phyloP scores from a whole-genome alignment of 1,284 basidiomycete species.

The Cryptococcus depauperatus region DNA sequence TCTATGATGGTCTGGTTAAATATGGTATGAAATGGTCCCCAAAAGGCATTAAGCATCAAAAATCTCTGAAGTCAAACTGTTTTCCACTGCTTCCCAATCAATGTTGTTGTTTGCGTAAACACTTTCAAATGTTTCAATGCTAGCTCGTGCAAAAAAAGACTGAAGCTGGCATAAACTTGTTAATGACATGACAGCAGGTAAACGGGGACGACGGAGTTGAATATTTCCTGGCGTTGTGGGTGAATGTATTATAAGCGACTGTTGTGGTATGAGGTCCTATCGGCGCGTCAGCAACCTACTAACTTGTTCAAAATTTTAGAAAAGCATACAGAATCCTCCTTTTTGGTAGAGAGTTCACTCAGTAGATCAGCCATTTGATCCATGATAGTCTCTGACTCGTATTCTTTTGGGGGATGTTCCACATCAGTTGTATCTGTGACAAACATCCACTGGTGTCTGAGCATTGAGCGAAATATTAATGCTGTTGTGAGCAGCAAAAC shows the following conservation, averaged over 20 bases:
- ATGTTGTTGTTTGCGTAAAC: conserved; percentile 64
- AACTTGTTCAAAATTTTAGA: background rate
- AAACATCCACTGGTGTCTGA: conserved; percentile 97
- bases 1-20: no score
- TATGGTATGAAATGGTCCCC: no score
- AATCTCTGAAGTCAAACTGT: conserved; percentile 69
- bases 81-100: conserved; percentile 81
- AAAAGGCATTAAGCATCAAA: conserved; percentile 58
- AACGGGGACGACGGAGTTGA: conserved; percentile 60
- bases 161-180: conserved; percentile 71
- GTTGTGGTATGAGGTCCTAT: background rate
- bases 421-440: conserved; percentile 96
- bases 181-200: conserved; percentile 60
- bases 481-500: background rate
- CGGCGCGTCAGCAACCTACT: background rate
- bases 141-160: conserved; percentile 79
- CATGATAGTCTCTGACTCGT: conserved; percentile 76
- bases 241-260: background rate
- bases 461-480: background rate
- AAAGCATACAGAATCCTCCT: background rate
- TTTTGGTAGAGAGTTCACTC: conserved; percentile 34
- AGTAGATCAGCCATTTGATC: conserved; percentile 82
- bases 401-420: conserved; percentile 74
- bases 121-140: conserved; percentile 79
- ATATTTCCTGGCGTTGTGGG: background rate